Base-by-base conservation (phyloP, 495 filamentous ascomycete genomes). In the Astrothelium subdiscretum region DNA sequence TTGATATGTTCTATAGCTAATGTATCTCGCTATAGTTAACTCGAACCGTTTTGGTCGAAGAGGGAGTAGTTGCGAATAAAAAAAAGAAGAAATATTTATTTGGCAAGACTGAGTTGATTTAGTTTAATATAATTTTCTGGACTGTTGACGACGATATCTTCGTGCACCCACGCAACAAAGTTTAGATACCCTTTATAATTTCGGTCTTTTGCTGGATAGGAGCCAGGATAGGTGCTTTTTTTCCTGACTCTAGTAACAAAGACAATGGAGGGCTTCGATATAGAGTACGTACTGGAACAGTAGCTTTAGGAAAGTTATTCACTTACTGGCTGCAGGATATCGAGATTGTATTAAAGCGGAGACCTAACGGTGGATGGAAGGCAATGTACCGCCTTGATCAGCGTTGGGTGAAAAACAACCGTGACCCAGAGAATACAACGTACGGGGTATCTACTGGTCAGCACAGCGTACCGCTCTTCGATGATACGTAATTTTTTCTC, bases 181-280 rank as follows among this genome's bases (percentile, higher is more conserved):
- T 60, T 43, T 35, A 60, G 35, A 43, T 60, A 20, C 40, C 59
- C 29, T 60, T 48, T 27, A 60, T 40, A 43, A 43, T 60, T 60
- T 43, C 40, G 40, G 59, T 60, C 22, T 60, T 43, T 48, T 60
- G 59, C 32, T 60, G 59, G 59, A 60, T 35, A 18, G 59, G 59
- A 20, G 59, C 59, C 29, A 60, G 59, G 59, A 31, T 43, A 43
- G 22, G 59, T 43, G 59, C 59, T 11, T 60, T 60, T 43, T 60
- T 60, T 43, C n/a, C n/a, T n/a, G n/a, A n/a, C n/a, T n/a, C n/a
- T n/a, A n/a, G n/a, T n/a, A n/a, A n/a, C n/a, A n/a, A n/a, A n/a
- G n/a, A n/a, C n/a, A n/a, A n/a, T n/a, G n/a, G n/a, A n/a, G 35
- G 20, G 10, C 35, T 24, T 27, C 59, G n/a, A 5, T 60, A 60